These are phyloP conservation scores for Metschnikowia continentalis DNA, from an alignment of 805 yeast species.

Conservation along the genomic window DNA sequence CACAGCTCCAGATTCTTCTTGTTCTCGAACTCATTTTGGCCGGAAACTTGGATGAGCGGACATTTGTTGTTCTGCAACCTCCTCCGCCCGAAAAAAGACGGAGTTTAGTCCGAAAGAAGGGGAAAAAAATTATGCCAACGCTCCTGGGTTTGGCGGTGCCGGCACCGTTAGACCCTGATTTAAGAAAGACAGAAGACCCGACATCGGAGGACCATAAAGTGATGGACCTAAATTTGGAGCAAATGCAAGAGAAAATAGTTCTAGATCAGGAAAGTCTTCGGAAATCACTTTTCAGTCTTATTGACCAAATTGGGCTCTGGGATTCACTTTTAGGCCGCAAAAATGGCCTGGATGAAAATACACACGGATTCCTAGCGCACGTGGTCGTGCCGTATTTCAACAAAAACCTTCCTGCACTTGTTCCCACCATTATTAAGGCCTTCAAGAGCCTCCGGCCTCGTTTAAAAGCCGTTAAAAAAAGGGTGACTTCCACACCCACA, in stretches of 20 bases:
- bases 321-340: slow-evolving; percentile 43
- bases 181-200: too few relatives aligned
- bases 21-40: slow-evolving; percentile 42
- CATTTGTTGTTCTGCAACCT: slow-evolving; percentile 21
- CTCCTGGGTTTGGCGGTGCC: slow-evolving; percentile 38
- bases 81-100: slow-evolving; percentile 12
- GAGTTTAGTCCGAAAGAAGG: slow-evolving; percentile 21
- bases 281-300: slow-evolving; percentile 35
- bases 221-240: too few relatives aligned
- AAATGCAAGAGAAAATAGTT: too few relatives aligned
- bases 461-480: slow-evolving; percentile 23
- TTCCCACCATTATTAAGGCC: slow-evolving; percentile 43
- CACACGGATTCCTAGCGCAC: slow-evolving; percentile 46
- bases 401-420: slow-evolving; percentile 44
- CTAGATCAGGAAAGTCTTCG: slow-evolving; percentile 11
- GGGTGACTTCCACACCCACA: neutral
- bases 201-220: too few relatives aligned
- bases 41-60: slow-evolving; percentile 33
- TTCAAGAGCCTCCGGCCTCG: slow-evolving; percentile 41
- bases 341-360: slow-evolving; percentile 33
- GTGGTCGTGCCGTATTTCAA: slow-evolving; percentile 53
- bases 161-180: slow-evolving; percentile 1
- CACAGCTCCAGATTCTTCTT: slow-evolving; percentile 50
- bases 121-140: slow-evolving; percentile 34
- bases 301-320: slow-evolving; percentile 53